Base-by-base conservation (phyloP, 257 asterid genomes). In the Petunia secreta region DNA sequence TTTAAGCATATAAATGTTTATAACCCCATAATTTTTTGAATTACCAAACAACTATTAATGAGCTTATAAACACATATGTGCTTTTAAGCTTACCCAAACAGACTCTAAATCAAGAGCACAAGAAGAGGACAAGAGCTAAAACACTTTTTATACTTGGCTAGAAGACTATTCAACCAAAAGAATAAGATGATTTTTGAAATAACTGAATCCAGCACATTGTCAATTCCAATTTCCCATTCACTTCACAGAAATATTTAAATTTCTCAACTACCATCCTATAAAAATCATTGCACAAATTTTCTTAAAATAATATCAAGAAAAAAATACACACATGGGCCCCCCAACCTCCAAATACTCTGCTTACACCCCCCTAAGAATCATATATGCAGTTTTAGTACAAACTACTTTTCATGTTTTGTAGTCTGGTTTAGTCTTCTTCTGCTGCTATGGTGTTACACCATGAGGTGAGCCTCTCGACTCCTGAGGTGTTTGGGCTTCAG, bases 401-500 rank as follows among this genome's bases (percentile, higher is more conserved):
- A 66, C 67, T 67, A 39, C 67, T 65, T 79, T 25, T 25, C 25
- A 25, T 25, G 25, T 25, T n/a, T 15, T 25, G 9, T 46, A 7
- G 55, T 69, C 38, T 63, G 60, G 55, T 48, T 78, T 15, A 58
- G 39, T 43, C 15, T 50, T 57, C 34, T 25, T 43, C 34, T 55
- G 34, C 1, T 11, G 9, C 80, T 88, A 92, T 5, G 98, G 93
- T 40, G 94, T 88, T 54, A 89, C 52, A n/a, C 89, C 89, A 2
- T 81, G 88, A 14, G 98, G 94, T 4, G 98, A 90, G 78, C 90
- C 87, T 84, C 93, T 80, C 40, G 91, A 85, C 80, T 88, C 95
- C 39, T 57, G 82, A 0, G 97, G 98, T 3, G 98, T 91, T 79
- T 95, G 99, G 83, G 92, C 77, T 40, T 89, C 97, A 0, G 94